Evolutionary conservation across 495 filamentous ascomycete species (phyloP).

Genomic region (Daldinia caldariorum): DNA sequence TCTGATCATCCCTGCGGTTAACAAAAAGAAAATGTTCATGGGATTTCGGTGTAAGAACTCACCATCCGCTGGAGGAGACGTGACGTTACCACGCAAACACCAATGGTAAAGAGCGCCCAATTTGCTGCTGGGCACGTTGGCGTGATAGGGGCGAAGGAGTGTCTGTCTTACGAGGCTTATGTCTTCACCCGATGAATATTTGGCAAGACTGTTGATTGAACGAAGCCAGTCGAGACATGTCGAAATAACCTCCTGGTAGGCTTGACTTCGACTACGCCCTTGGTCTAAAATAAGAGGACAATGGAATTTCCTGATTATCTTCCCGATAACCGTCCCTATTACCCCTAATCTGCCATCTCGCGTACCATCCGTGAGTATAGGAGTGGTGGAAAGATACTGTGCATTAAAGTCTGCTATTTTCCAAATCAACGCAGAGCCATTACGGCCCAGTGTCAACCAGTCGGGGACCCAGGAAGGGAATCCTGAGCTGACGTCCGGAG

Average conservation of each 20-base stretch:
- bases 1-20: background rate
- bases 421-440: slow-evolving; percentile 1
- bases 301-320: background rate
- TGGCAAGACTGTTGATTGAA: background rate
- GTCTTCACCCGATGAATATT: background rate
- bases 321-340: background rate
- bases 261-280: background rate
- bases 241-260: background rate
- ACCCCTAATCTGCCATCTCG: background rate
- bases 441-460: background rate
- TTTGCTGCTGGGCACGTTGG: background rate
- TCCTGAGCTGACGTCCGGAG: background rate
- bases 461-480: background rate
- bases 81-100: background rate
- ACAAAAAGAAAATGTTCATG: background rate
- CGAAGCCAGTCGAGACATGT: background rate
- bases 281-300: background rate
- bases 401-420: background rate
- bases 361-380: background rate
- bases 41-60: background rate
- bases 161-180: background rate
- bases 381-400: background rate
- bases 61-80: background rate
- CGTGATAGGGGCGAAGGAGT: background rate
- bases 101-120: background rate